Evolutionary conservation across 257 asterid genomes (phyloP), one percentile per base, ranked within the genome.

Genomic region (Dorcoceras hygrometricum): DNA sequence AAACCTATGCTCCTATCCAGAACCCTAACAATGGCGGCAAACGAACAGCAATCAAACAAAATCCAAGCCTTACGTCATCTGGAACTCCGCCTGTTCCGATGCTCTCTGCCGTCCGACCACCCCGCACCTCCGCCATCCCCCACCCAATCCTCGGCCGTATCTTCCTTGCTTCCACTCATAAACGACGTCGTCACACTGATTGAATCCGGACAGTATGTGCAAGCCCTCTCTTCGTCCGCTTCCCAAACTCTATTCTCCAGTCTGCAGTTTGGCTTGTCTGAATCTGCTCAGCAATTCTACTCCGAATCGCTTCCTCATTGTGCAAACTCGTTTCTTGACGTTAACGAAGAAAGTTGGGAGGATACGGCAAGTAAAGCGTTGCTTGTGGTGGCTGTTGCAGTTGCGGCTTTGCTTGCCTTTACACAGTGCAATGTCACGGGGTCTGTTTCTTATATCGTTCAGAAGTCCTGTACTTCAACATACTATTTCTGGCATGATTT

Each of bases 31-130:
- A 82, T 82, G 87, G 76, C 79, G 5, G 66, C 66, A 3, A 63
- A 72, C 62, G 81, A 72, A 64, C 50, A 14, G 3, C n/a, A 39
- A 39, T 39, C 14, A n/a, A 14, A 39, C 50, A 12, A 39, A 12
- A 71, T 32, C 72, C 73, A 63, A 23, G 54, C 76, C 63, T 82
- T 87, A 61, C 94, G 91, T 57, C 70, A 80, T 18, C 67, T 88
- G 57, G 98, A 92, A 84, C 98, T 92, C 75, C 95, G 96, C 73
- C 98, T 93, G 59, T 86, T 93, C 73, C 94, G 89, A 67, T 88
- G 94, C 81, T 71, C 96, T 23, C 43, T 85, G 51, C 87, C 97
- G 61, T 67, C 85, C 16, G 82, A 80, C 8, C 23, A 54, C 59
- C 75, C 80, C 50, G 32, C 72, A 3, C 63, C n/a, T 36, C 66